Evolutionary conservation across 2,329 filamentous ascomycete species (phyloP), one percentile per base, ranked within the genome.

Genomic region (Penicillium corylophilum): DNA sequence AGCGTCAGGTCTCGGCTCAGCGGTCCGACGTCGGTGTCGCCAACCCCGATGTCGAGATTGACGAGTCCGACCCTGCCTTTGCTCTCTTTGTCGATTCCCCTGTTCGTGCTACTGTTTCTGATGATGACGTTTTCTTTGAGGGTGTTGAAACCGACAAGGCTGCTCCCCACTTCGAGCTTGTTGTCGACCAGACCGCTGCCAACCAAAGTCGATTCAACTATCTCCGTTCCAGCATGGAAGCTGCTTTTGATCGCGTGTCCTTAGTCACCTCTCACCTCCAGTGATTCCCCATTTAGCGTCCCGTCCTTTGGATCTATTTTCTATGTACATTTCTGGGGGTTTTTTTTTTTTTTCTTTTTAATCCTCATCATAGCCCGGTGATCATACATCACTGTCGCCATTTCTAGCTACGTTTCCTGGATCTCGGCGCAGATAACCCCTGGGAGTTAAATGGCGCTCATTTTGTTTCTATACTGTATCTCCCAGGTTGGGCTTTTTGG

Each of bases 71-170:
- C 46, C 63, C 75, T 75, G 57, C 79, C 77, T 71, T 75, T 36
- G 68, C 71, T 48, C 67, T 77, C 33, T 76, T 80, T 51, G 69
- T 84, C 42, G 80, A 85, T 64, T 72, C 75, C 10, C 78, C 78
- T 64, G 69, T 38, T 54, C 71, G 56, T 51, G 73, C 54, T 40
- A 24, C 39, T 41, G 59, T 66, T 26, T 38, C 64, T 12, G 52
- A 62, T 24, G 63, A 70, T 26, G 60, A 69, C 10, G 20, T 44
- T 46, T 58, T 71, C 12, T 74, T 77, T 50, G 79, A 79, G 42
- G 80, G 80, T 33, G 74, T 88, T 53, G 75, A 80, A 54, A 67
- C 81, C 1, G 85, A 88, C 61, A 92, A 92, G 77, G 73, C 79
- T 2, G 74, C 84, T 43, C 74, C 82, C 13, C 79, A 82, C 44